Conservation (phyloP, 164 flowering plant genomes). For the Paratinospora sagittata region DNA sequence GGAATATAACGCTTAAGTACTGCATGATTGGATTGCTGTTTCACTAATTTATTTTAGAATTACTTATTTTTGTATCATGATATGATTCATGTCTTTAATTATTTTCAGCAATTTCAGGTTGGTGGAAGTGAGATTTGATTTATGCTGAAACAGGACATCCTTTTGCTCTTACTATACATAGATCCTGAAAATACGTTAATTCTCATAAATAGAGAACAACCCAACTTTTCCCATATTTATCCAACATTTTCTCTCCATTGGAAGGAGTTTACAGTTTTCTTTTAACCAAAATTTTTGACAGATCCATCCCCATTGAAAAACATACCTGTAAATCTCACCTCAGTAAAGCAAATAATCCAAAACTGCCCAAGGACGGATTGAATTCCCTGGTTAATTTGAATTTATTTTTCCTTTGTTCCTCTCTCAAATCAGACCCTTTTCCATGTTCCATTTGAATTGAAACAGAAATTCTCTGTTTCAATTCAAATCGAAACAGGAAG, state of each 20-base stretch:
- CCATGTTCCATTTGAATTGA: not conserved
- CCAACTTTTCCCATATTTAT: not conserved
- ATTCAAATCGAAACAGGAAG: not conserved
- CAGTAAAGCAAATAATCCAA: not conserved
- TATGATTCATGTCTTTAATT: no score
- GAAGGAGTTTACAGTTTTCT: not conserved
- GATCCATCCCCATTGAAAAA: not conserved
- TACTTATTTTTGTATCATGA: no score
- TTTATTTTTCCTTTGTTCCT: no score
- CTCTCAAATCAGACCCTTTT: not conserved
- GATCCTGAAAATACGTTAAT: no score
- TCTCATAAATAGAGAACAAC: not conserved
- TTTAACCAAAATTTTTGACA: not conserved
- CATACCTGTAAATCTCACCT: conserved; percentile 1
- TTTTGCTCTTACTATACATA: no score
- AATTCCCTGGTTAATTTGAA: not conserved
- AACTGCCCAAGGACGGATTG: not conserved
- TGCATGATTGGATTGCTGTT: no score
- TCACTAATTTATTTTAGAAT: no score
- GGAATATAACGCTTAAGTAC: no score
- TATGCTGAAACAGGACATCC: no score
- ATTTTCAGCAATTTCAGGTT: no score
- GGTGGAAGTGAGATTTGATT: no score
- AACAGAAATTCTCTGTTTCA: not conserved
- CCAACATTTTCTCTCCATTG: no score